Percentiles rank a stretch among this genome's conserved stretches.
These are phyloP conservation scores for Gonapodya sp. DNA, from an alignment of 192 early-diverging fungal species.

Conservation along the genomic window DNA sequence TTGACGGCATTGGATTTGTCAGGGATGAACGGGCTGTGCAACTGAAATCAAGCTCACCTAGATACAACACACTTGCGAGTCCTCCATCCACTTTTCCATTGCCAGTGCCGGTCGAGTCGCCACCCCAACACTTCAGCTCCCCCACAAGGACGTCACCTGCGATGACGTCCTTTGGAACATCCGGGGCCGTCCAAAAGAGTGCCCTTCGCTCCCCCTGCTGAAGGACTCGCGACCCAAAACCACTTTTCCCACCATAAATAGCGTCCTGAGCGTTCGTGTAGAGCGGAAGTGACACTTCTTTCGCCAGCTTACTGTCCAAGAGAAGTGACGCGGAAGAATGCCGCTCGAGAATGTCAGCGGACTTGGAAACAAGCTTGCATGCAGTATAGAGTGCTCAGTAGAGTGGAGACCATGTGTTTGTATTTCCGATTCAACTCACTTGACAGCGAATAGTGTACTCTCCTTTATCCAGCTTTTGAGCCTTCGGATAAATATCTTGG, in stretches of 20 bases:
- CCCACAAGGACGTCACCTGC: constrained; percentile 75
- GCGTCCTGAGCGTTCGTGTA: neutral
- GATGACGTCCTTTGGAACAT: constrained; percentile 57
- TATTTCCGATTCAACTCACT: constrained; percentile 53
- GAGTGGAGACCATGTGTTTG: neutral
- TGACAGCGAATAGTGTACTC: constrained; percentile 78
- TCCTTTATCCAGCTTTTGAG: constrained; percentile 60
- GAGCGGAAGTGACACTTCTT: neutral
- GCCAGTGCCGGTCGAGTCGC: constrained; percentile 32
- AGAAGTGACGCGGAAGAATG: neutral
- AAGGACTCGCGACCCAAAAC: constrained; percentile 17
- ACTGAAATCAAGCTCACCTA: constrained; percentile 1
- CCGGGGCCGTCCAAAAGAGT: constrained; percentile 46
- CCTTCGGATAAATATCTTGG: constrained; percentile 63
- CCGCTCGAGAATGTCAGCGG: neutral
- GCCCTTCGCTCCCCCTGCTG: constrained; percentile 35
- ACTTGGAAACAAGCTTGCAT: neutral
- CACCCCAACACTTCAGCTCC: constrained; percentile 40
- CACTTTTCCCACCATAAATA: neutral
- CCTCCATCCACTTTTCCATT: constrained; percentile 24
- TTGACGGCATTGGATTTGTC: too few species aligned
- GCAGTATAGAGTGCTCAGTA: neutral
- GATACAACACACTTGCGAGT: neutral
- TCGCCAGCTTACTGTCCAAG: neutral
- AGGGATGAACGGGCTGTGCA: too few species aligned